These are phyloP conservation scores for Tanacetum coccineum DNA, from an alignment of 129 eudicot genomes.

Conservation along the genomic window DNA sequence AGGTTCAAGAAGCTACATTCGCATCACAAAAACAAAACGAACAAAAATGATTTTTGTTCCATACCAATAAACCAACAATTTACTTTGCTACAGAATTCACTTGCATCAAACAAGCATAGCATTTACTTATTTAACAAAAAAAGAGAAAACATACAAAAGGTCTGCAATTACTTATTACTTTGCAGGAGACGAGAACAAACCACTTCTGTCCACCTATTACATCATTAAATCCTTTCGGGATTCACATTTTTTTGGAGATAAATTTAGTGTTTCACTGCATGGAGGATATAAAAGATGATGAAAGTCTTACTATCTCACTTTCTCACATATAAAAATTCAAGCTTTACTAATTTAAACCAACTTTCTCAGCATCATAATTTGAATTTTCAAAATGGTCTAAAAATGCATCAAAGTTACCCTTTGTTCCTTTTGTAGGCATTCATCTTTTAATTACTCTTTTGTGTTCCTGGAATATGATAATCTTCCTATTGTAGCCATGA, in stretches of 20 bases:
- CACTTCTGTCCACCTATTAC: constrained; percentile 22
- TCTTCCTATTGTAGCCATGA: too few relatives aligned
- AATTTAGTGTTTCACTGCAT: constrained; percentile 27
- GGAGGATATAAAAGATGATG: constrained; percentile 26
- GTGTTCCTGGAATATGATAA: too few relatives aligned
- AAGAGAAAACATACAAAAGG: constrained; percentile 2
- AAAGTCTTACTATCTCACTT: too few relatives aligned
- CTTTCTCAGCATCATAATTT: too few relatives aligned
- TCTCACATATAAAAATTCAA: too few relatives aligned
- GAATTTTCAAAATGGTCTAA: too few relatives aligned
- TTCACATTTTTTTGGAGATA: neutral
- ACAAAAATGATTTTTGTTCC: constrained; percentile 10
- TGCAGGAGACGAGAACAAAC: constrained; percentile 21
- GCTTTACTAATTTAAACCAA: too few relatives aligned
- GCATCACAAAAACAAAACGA: constrained; percentile 1
- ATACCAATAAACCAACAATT: neutral
- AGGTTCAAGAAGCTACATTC: neutral
- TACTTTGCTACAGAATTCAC: constrained; percentile 29
- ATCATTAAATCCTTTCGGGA: constrained; percentile 2
- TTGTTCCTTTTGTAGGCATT: too few relatives aligned
- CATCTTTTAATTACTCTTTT: too few relatives aligned
- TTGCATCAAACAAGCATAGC: constrained; percentile 41
- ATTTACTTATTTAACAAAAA: constrained; percentile 30
- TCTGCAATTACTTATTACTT: constrained; percentile 33
- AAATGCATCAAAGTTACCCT: too few relatives aligned